These are phyloP conservation scores for Xylaria multiplex DNA, from an alignment of 2,329 filamentous ascomycete genomes.

Conservation along the genomic window DNA sequence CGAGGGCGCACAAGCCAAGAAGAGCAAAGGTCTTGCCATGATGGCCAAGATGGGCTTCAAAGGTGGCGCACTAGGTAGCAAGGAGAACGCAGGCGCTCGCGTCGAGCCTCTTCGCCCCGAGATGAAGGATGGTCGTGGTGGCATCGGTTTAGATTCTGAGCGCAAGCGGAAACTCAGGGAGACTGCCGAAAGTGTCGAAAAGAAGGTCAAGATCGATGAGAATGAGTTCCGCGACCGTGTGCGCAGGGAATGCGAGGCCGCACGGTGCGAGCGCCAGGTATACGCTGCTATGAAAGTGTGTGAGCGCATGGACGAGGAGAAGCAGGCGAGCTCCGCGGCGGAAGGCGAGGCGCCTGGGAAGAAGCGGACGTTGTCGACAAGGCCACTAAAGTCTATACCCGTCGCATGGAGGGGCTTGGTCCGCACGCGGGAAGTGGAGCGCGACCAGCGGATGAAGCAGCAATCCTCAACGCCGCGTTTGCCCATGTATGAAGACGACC, in stretches of 20 bases:
- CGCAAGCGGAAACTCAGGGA: slow-evolving; percentile 80
- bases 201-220: slow-evolving; percentile 72
- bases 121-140: slow-evolving; percentile 81
- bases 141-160: slow-evolving; percentile 85
- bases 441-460: slow-evolving; percentile 71
- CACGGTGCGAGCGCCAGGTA: slow-evolving; percentile 74
- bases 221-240: slow-evolving; percentile 79
- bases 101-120: slow-evolving; percentile 78
- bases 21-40: slow-evolving; percentile 92
- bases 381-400: slow-evolving; percentile 74
- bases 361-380: slow-evolving; percentile 53
- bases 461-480: slow-evolving; percentile 69
- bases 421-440: slow-evolving; percentile 74
- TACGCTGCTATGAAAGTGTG: slow-evolving; percentile 83
- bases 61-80: slow-evolving; percentile 77
- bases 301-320: slow-evolving; percentile 76
- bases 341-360: slow-evolving; percentile 40
- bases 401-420: slow-evolving; percentile 83
- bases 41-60: slow-evolving; percentile 97
- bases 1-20: slow-evolving; percentile 59
- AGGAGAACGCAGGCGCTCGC: slow-evolving; percentile 51
- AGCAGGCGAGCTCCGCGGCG: slow-evolving; percentile 31
- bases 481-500: slow-evolving; percentile 73
- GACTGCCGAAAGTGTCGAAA: slow-evolving; percentile 66
- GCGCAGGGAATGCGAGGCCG: slow-evolving; percentile 74